Percentiles rank a stretch among this genome's conserved stretches.
phyloP scores from a whole-genome alignment of 768 basidiomycete species.

The Lactarius quietus region DNA sequence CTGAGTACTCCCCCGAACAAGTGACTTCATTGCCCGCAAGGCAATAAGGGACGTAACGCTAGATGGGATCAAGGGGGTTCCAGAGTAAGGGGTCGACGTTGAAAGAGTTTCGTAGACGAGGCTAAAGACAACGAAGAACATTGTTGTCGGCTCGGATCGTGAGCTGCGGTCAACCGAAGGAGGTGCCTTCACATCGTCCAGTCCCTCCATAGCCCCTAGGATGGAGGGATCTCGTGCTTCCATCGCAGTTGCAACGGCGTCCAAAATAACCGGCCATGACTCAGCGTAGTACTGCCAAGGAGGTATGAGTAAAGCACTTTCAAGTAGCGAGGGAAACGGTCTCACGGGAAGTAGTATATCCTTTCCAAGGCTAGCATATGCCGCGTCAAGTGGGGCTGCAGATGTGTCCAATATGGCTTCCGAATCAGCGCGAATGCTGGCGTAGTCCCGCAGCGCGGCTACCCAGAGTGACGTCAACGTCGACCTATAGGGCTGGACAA shows the following conservation, averaged over 20 bases:
- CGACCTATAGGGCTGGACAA: slow-evolving; percentile 75
- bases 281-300: slow-evolving; percentile 73
- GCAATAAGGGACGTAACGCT: slow-evolving; percentile 49
- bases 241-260: slow-evolving; percentile 83
- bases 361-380: slow-evolving; percentile 83
- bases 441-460: slow-evolving; percentile 85
- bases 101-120: slow-evolving; percentile 89
- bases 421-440: slow-evolving; percentile 83
- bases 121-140: slow-evolving; percentile 90
- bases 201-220: slow-evolving; percentile 79
- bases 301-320: slow-evolving; percentile 7
- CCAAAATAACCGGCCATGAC: slow-evolving; percentile 78
- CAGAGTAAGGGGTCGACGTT: slow-evolving; percentile 58
- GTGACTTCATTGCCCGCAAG: slow-evolving; percentile 70
- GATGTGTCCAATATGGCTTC: slow-evolving; percentile 78
- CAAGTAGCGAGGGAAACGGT: slow-evolving; percentile 15
- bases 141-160: slow-evolving; percentile 61
- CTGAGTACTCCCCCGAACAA: slow-evolving; percentile 80
- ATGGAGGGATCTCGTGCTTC: slow-evolving; percentile 62
- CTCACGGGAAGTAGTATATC: slow-evolving; percentile 89
- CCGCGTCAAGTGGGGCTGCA: slow-evolving; percentile 70
- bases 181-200: slow-evolving; percentile 38
- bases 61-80: slow-evolving; percentile 40
- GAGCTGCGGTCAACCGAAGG: slow-evolving; percentile 32
- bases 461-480: slow-evolving; percentile 85